Evolutionary conservation across 306 rosid species (phyloP), one percentile per base, ranked within the genome.

Genomic region (Castanea sativa): DNA sequence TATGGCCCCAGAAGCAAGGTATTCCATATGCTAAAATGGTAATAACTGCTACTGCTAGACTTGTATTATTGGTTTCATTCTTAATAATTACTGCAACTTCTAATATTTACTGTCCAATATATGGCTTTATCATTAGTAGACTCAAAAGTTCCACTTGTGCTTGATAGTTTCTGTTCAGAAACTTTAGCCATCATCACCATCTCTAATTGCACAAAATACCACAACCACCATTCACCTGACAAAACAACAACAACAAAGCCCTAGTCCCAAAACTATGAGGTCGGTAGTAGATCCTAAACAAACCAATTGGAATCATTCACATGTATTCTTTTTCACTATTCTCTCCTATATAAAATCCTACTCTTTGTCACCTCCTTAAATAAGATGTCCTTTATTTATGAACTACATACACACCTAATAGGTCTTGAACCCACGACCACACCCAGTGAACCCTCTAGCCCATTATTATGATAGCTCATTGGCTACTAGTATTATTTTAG

Each of bases 141-240:
- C 69, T 16, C 49, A 33, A 18, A 7, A 67, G 7, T 13, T 33
- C 45, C 1, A 16, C 45, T 67, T 16, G 15, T 67, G 49, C 15
- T 32, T 67, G 71, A 33, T 25, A 16, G 45, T 38, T 19, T 21
- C 1, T 27, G 20, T 20, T 18, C 30, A 19, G 16, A 61, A 49
- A 7, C 16, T 14, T 15, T 52, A 49, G 49, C 63, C 32, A 9
- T 9, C 27, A 38, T 41, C 53, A 67, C 57, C 30, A 60, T 12
- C 73, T 35, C 74, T 52, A 58, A 61, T 27, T 29, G 60, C 72
- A 55, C 80, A 8, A n/a, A 78, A 67, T 45, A 58, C 71, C 43
- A 45, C 80, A n/a, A 25, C 20, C 2, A 61, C 69, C 27, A 16
- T 4, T 67, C 15, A 43, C 51, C 4, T 19, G 6, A 67, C 1